A percentile compares a stretch with the other conserved stretches of the same genome.
These are phyloP conservation scores for Lumnitzera racemosa DNA, from an alignment of 345 rosid species.

Conservation along the genomic window DNA sequence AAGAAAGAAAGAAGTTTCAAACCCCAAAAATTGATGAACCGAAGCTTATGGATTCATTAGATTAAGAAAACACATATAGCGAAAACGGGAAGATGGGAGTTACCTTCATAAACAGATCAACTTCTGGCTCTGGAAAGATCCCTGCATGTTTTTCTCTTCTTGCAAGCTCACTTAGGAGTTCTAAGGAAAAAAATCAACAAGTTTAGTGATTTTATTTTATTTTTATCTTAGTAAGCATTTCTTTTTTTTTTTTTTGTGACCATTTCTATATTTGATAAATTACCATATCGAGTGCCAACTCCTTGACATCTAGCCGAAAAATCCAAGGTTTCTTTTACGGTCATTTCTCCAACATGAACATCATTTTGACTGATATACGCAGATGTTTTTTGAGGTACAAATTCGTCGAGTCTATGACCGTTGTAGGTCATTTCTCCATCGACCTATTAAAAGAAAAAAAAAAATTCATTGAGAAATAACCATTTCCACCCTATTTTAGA, in stretches of 20 bases:
- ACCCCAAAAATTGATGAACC: background rate
- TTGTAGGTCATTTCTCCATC: slow-evolving; percentile 64
- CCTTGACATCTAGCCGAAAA: slow-evolving; percentile 96
- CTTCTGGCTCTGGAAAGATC: slow-evolving; percentile 70
- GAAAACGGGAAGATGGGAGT: background rate
- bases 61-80: too few relatives aligned
- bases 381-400: slow-evolving; percentile 77
- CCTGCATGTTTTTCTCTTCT: slow-evolving; percentile 75
- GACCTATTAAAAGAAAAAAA: slow-evolving; percentile 31
- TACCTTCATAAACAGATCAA: slow-evolving; percentile 92
- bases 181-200: slow-evolving; percentile 14
- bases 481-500: background rate
- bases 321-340: slow-evolving; percentile 88
- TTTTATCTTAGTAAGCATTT: too few relatives aligned
- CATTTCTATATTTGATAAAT: background rate
- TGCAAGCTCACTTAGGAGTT: slow-evolving; percentile 64
- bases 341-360: slow-evolving; percentile 85
- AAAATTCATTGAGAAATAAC: too few relatives aligned
- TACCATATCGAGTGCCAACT: slow-evolving; percentile 85
- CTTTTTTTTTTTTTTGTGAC: too few relatives aligned
- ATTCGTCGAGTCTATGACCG: slow-evolving; percentile 53
- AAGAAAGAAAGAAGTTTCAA: background rate
- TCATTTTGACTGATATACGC: slow-evolving; percentile 95
- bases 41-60: too few relatives aligned
- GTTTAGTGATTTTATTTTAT: background rate